Base-by-base conservation (phyloP, 768 basidiomycete species). In the Chalciporus piperatus region DNA sequence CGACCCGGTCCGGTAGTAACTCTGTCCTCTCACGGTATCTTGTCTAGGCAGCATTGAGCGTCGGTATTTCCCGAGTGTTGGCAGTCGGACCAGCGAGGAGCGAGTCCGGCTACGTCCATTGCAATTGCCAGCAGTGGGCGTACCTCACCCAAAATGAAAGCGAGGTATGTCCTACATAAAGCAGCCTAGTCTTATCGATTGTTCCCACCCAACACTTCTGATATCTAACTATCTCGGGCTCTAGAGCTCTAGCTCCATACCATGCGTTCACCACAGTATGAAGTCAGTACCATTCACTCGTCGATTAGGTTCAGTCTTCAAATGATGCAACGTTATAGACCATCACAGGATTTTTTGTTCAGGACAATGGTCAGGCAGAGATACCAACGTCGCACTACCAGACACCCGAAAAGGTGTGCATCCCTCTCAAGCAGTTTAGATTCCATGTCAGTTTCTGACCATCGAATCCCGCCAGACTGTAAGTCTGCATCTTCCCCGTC, bases 331-430 rank as follows among this genome's bases (percentile, higher is more conserved):
- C 7, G 16, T 37, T 16, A 48, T 17, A 64, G 62, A 52, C 57
- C 1, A 48, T 66, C 20, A 41, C 41, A 0, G 52, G 61, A 16
- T 64, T 64, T 43, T 65, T 65, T 40, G 16, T 59, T 6, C 64
- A 66, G 47, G 64, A 63, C 28, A 23, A 52, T 8, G 17, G 25
- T 11, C 25, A 16, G 22, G 41, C 23, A 32, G 5, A 12, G 14
- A 33, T 16, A 47, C 17, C 39, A 14, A 25, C 6, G 19, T 19
- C 25, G 4, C 10, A 37, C 20, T 11, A 5, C 28, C n/a, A 20
- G 12, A 4, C 35, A 7, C 5, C 41, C 9, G 12, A 30, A 17
- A 38, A 61, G 47, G 61, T 63, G 35, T 19, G 55, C 20, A 33
- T 23, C 14, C 8, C 12, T 33, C 14, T 22, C 6, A n/a, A 20